Evolutionary conservation across 371 early-diverging fungal species (phyloP).

Genomic region (Furculomyces boomerangus): DNA sequence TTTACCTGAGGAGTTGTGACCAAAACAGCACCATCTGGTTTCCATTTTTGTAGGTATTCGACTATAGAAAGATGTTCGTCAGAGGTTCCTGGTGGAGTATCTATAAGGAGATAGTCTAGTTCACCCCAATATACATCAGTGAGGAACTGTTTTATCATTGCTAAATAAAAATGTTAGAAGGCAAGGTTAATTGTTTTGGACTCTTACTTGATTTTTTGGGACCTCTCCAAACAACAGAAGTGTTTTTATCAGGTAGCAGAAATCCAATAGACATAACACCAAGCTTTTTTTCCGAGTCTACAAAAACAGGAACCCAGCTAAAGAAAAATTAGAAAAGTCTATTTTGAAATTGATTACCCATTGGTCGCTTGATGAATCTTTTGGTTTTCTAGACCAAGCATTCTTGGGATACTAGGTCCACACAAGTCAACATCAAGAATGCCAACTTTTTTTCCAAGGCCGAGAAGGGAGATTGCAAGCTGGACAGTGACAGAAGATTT

Average conservation of each 20-base stretch:
- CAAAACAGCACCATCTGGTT: slow-evolving; percentile 74
- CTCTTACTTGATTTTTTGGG: slow-evolving; percentile 67
- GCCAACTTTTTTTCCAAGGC: slow-evolving; percentile 44
- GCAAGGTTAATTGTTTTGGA: not conserved
- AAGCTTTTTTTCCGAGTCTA: slow-evolving; percentile 66
- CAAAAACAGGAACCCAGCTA: slow-evolving; percentile 81
- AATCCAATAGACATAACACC: slow-evolving; percentile 94
- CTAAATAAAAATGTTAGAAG: slow-evolving; percentile 10
- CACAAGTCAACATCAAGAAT: slow-evolving; percentile 97
- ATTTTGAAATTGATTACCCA: slow-evolving; percentile 43
- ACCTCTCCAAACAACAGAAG: slow-evolving; percentile 98
- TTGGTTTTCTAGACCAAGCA: slow-evolving; percentile 59
- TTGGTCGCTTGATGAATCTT: slow-evolving; percentile 24
- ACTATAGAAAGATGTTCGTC: slow-evolving; percentile 90
- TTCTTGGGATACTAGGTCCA: slow-evolving; percentile 92
- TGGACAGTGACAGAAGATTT: slow-evolving; percentile 79
- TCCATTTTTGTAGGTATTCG: slow-evolving; percentile 19
- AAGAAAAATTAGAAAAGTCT: slow-evolving; percentile 28
- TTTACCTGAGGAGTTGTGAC: slow-evolving; percentile 89
- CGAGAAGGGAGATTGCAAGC: slow-evolving; percentile 56
- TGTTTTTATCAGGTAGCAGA: slow-evolving; percentile 62
- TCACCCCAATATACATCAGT: slow-evolving; percentile 91
- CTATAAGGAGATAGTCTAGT: slow-evolving; percentile 88
- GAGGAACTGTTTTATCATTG: slow-evolving; percentile 91
- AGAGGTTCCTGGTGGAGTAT: slow-evolving; percentile 99